Conservation (phyloP, 2,329 filamentous ascomycete species). For the Pyricularia sp. region DNA sequence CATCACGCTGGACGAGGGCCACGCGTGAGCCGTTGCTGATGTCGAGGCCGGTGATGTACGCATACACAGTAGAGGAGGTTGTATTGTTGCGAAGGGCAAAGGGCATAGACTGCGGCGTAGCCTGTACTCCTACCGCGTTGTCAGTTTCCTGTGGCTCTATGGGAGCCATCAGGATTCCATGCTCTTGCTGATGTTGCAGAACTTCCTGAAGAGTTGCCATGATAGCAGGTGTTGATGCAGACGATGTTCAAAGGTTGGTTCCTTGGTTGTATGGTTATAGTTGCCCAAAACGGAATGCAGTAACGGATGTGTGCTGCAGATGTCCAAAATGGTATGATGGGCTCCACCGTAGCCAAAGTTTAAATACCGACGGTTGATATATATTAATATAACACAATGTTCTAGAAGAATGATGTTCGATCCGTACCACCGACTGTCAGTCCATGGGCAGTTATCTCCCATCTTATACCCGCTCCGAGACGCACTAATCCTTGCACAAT, state of each 20-base stretch:
- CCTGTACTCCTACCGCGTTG: not conserved
- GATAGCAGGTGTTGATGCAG: not conserved
- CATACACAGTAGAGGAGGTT: slow-evolving; percentile 49
- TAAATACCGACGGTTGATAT: not conserved
- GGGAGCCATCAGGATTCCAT: slow-evolving; percentile 12
- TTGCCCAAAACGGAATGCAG: not conserved
- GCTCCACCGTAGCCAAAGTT: not conserved
- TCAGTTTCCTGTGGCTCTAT: not conserved
- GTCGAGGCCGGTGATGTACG: slow-evolving; percentile 61
- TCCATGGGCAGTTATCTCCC: not conserved
- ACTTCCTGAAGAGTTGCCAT: slow-evolving; percentile 19
- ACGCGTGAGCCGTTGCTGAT: slow-evolving; percentile 49
- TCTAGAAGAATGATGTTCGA: not conserved
- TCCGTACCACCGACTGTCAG: not conserved
- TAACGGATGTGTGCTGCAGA: not conserved
- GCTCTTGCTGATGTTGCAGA: slow-evolving; percentile 15
- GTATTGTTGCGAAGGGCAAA: slow-evolving; percentile 60
- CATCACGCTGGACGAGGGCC: slow-evolving; percentile 57
- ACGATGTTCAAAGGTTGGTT: not conserved
- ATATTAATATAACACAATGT: not conserved
- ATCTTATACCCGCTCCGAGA: not conserved
- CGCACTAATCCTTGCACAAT: not conserved
- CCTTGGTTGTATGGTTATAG: not conserved
- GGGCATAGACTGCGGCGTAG: slow-evolving; percentile 33
- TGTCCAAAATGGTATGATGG: not conserved